These are phyloP conservation scores for Solanum virginianum DNA, from an alignment of 257 asterid genomes.

Conservation along the genomic window DNA sequence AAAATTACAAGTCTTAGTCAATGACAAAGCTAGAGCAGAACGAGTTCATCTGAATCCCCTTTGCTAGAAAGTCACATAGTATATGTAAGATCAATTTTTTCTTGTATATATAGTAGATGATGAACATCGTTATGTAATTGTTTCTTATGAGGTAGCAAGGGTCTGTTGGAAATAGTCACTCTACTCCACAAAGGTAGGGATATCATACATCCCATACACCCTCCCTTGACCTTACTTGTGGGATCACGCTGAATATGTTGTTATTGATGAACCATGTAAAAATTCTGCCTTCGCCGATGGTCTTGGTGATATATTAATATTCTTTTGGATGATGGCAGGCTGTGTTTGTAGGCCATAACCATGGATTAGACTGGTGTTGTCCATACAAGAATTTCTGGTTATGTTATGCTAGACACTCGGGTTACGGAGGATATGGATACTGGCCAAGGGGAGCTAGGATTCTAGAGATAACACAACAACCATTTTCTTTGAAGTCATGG, in stretches of 20 bases:
- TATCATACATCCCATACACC: too few species aligned
- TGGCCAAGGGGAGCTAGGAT: conserved; percentile 78
- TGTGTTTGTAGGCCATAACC: conserved; percentile 87
- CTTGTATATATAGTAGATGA: background rate
- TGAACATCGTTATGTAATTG: background rate
- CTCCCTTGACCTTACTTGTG: background rate
- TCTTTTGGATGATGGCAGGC: conserved; percentile 39
- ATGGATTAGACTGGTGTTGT: conserved; percentile 97
- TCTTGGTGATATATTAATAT: background rate
- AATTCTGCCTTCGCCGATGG: background rate
- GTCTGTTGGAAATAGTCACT: background rate
- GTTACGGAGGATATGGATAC: conserved; percentile 90
- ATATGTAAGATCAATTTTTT: background rate
- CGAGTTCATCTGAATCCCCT: background rate
- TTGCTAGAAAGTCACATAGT: background rate
- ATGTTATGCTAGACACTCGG: conserved; percentile 87
- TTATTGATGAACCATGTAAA: background rate
- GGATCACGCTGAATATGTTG: background rate
- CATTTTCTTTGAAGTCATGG: conserved; percentile 73
- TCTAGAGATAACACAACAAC: conserved; percentile 42
- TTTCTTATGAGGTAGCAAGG: background rate
- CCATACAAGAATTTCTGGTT: conserved; percentile 69
- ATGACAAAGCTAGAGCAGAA: background rate
- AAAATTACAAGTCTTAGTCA: background rate
- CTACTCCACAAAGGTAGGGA: background rate